Base-by-base conservation (phyloP, 805 yeast species). In the Candida coleopterorum region DNA sequence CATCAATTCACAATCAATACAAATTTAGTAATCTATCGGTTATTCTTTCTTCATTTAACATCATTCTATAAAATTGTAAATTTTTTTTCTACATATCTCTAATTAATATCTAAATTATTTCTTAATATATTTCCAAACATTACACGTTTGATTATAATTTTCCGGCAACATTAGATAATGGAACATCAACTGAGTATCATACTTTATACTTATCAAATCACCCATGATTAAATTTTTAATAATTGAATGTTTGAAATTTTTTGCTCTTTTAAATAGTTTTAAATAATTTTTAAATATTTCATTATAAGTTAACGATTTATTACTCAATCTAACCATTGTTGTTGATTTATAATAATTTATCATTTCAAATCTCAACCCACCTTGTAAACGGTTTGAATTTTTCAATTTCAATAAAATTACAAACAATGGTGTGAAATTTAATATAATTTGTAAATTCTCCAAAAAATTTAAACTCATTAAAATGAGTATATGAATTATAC, bases 361-460 rank as follows among this genome's bases (percentile, higher is more conserved):
- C 21, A 48, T 48, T 16, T 54, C 50, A 37, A 75, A 60, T 8
- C 49, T 53, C 5, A 76, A 55, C 0, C 81, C 80, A 1, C 78
- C 77, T 32, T 77, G 81, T 14, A 76, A 50, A 37, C 81, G 66
- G 36, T 74, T 77, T 7, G 87, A 79, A 53, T 89, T 90, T 55
- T 90, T 93, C 32, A 86, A 31, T 48, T 93, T 76, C 31, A 93
- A 62, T 35, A 94, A 63, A 2, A 90, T 52, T 1, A 87, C 89
- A 59, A 93, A 90, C 9, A 90, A 52, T 2, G 99, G 99, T 52
- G 83, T 76, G 53, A 89, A 89, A 52, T 89, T 90, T 38, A 88
- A 55, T 22, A 77, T 55, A 6, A 89, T 76, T 44, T 86, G 68
- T 0, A 68, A 33, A 28, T 80, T 64, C 45, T 86, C 93, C 16